phyloP scores from a whole-genome alignment of 2,329 filamentous ascomycete species.

The Nigrospora sphaerica region DNA sequence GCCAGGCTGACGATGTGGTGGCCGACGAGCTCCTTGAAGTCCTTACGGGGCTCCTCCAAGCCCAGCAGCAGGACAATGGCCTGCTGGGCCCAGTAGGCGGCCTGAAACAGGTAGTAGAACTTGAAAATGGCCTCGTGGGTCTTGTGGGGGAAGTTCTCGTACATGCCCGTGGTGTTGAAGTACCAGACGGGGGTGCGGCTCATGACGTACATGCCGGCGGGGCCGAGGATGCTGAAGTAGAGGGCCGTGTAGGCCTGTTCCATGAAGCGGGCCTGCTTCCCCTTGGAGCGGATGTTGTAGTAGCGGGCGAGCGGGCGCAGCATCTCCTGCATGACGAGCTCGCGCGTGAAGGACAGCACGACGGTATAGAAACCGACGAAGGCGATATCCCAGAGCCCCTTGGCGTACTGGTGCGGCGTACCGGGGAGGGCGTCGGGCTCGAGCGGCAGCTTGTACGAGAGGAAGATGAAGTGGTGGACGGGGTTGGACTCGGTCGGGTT shows the following conservation, averaged over 20 bases:
- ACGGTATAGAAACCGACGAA: conserved; percentile 87
- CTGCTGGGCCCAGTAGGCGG: conserved; percentile 93
- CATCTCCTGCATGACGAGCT: conserved; percentile 91
- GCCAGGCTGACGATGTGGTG: conserved; percentile 86
- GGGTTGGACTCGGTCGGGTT: conserved; percentile 75
- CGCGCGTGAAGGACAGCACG: conserved; percentile 85
- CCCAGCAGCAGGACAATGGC: conserved; percentile 79
- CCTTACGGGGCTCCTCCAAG: conserved; percentile 88
- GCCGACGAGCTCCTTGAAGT: conserved; percentile 86
- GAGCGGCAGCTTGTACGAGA: conserved; percentile 71
- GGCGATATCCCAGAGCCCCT: conserved; percentile 78
- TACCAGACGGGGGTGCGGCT: conserved; percentile 88
- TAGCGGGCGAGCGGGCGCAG: conserved; percentile 68
- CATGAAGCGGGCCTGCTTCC: conserved; percentile 88
- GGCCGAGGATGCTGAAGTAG: conserved; percentile 79
- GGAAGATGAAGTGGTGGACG: conserved; percentile 75
- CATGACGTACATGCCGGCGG: conserved; percentile 87
- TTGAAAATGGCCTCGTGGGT: conserved; percentile 79
- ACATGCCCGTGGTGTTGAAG: conserved; percentile 88
- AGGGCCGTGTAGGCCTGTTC: conserved; percentile 92
- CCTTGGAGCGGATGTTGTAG: conserved; percentile 61
- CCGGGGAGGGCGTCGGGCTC: conserved; percentile 29
- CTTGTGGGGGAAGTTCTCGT: conserved; percentile 77
- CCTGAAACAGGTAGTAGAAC: conserved; percentile 92
- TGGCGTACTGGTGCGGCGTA: conserved; percentile 67